These are phyloP conservation scores for Gossypium ekmanianum DNA, from an alignment of 345 rosid genomes.

Conservation along the genomic window DNA sequence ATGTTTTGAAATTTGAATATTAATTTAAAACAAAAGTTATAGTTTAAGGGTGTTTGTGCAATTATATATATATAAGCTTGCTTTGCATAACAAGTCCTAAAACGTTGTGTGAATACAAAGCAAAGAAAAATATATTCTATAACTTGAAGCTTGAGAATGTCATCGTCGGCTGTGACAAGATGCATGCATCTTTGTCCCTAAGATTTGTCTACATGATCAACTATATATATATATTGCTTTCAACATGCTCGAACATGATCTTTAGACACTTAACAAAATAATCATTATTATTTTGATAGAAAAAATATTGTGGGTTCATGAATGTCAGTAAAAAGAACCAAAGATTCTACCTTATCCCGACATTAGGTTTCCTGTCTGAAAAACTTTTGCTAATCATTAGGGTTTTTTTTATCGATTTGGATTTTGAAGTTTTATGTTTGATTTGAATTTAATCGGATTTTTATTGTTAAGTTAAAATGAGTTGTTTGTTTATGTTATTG, in stretches of 20 bases:
- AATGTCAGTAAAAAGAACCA: background rate
- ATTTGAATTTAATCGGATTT: too few species aligned
- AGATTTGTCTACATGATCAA: background rate
- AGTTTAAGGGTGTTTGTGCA: too few species aligned
- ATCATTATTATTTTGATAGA: background rate
- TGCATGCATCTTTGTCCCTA: slow-evolving; percentile 6
- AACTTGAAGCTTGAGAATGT: background rate
- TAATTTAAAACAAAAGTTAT: too few species aligned
- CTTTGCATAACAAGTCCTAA: background rate
- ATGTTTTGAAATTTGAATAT: too few species aligned
- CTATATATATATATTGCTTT: background rate
- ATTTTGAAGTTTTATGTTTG: too few species aligned
- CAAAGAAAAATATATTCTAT: background rate
- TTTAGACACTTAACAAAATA: background rate
- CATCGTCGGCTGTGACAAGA: background rate
- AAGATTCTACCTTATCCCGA: background rate
- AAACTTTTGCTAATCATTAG: background rate
- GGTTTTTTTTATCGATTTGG: background rate
- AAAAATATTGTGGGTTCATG: background rate
- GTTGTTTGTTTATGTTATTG: too few species aligned
- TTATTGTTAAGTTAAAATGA: too few species aligned
- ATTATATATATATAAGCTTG: background rate
- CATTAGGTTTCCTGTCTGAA: background rate
- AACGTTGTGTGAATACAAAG: background rate
- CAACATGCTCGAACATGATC: slow-evolving; percentile 2